Evolutionary conservation across 2,329 filamentous ascomycete genomes (phyloP).

Genomic region (Trichoderma aggressivum): DNA sequence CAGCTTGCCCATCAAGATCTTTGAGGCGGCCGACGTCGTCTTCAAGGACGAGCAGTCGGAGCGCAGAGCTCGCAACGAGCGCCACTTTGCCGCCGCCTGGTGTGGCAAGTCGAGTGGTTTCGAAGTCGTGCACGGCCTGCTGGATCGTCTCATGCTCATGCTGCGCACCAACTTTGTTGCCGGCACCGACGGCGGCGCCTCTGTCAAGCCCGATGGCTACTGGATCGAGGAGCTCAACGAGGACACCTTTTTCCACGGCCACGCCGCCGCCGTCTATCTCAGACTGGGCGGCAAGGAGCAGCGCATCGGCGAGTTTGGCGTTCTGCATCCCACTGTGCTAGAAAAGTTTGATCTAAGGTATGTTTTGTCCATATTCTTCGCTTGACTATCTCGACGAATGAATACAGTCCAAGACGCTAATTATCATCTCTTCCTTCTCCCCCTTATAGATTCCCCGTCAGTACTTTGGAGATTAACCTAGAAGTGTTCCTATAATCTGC

Average conservation of each 20-base stretch:
- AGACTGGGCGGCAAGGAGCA: conserved; percentile 69
- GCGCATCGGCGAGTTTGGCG: conserved; percentile 85
- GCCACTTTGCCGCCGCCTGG: conserved; percentile 93
- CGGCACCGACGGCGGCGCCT: conserved; percentile 63
- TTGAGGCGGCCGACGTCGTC: conserved; percentile 85
- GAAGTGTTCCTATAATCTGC: conserved; percentile 75
- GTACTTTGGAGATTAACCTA: conserved; percentile 89
- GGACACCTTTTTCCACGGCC: conserved; percentile 85
- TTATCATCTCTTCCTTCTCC: not conserved
- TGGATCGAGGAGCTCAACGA: conserved; percentile 94
- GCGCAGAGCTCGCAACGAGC: conserved; percentile 85
- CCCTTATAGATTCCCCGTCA: conserved; percentile 72
- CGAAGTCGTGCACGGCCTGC: conserved; percentile 88
- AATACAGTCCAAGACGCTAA: not conserved
- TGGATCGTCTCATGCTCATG: conserved; percentile 92
- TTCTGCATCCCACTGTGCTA: conserved; percentile 87
- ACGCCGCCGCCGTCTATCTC: conserved; percentile 80
- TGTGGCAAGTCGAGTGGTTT: conserved; percentile 94
- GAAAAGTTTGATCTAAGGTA: conserved; percentile 89
- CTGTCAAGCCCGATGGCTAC: conserved; percentile 68
- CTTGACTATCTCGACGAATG: not conserved
- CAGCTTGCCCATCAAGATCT: conserved; percentile 83
- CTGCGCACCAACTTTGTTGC: conserved; percentile 78
- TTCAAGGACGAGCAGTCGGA: conserved; percentile 82
- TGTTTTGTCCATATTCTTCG: conserved; percentile 26